Percentiles rank a stretch among this genome's conserved stretches.
Conservation (phyloP, 2,329 filamentous ascomycete species). For the Pyrenochaeta sp. region DNA sequence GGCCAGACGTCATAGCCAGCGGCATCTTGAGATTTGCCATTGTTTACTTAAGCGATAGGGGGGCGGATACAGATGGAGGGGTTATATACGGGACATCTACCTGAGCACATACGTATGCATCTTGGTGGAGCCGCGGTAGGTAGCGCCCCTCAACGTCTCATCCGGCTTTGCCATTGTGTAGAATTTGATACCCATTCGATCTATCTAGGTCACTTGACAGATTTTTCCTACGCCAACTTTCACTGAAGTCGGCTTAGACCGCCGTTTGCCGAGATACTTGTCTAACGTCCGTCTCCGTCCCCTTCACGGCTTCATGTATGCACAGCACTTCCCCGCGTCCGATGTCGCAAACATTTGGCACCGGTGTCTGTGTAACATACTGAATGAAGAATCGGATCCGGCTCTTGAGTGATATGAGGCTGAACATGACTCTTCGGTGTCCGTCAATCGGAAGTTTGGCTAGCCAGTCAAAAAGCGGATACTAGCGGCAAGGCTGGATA, state of each 20-base stretch:
- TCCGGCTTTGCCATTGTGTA: conserved; percentile 14
- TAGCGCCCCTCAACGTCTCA: conserved; percentile 6
- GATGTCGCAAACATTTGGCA: conserved; percentile 5
- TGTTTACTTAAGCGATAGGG: conserved; percentile 7
- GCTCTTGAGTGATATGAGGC: conserved; percentile 13
- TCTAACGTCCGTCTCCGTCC: neutral
- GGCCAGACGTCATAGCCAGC: conserved; percentile 2
- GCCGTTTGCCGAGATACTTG: conserved; percentile 25
- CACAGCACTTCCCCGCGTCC: neutral
- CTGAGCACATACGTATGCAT: conserved; percentile 16
- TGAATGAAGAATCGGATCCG: conserved; percentile 5
- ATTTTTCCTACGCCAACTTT: conserved; percentile 18
- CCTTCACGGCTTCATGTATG: neutral
- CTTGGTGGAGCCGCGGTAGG: conserved; percentile 11
- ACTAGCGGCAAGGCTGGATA: conserved; percentile 31
- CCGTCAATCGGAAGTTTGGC: conserved; percentile 20
- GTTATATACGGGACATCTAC: conserved; percentile 28
- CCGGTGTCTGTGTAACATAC: neutral
- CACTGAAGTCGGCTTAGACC: conserved; percentile 25
- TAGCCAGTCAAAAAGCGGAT: conserved; percentile 24
- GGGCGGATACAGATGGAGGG: conserved; percentile 36
- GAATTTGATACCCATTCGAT: conserved; percentile 24
- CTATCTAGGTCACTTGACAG: conserved; percentile 27
- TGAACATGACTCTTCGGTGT: conserved; percentile 19
- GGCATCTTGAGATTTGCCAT: conserved; percentile 8